A percentile compares a stretch with the other conserved stretches of the same genome.
Conservation (phyloP, 768 basidiomycete species). For the Symmetrospora coprosmae region DNA sequence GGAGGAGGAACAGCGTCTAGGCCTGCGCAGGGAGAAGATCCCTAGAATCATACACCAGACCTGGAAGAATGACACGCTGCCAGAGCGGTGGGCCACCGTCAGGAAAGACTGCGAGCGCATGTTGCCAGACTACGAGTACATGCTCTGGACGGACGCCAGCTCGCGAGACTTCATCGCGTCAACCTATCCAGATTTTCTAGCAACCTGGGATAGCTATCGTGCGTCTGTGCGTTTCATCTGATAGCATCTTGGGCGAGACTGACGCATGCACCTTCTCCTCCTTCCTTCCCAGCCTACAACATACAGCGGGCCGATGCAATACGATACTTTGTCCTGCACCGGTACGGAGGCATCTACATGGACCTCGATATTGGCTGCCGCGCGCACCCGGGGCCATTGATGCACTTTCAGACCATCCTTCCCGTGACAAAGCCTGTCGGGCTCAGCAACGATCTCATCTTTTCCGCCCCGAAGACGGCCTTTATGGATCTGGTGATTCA, state of each 20-base stretch:
- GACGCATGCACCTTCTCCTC: not conserved
- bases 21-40: constrained; percentile 51
- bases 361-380: constrained; percentile 93
- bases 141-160: constrained; percentile 84
- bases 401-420: constrained; percentile 66
- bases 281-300: constrained; percentile 23
- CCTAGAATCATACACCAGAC: constrained; percentile 95
- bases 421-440: constrained; percentile 94
- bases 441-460: constrained; percentile 93
- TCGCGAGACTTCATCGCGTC: constrained; percentile 80
- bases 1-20: constrained; percentile 2
- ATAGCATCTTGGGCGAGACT: not conserved
- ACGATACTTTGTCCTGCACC: constrained; percentile 90
- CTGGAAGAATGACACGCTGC: constrained; percentile 83
- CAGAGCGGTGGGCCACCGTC: constrained; percentile 60
- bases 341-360: constrained; percentile 86
- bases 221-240: not conserved
- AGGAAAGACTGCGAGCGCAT: constrained; percentile 74
- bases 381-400: constrained; percentile 68
- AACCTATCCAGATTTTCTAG: constrained; percentile 80
- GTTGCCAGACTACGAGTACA: constrained; percentile 95
- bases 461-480: constrained; percentile 69
- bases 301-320: constrained; percentile 73
- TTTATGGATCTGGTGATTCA: constrained; percentile 88
- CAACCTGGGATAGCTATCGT: constrained; percentile 75